Conservation (phyloP, 2,329 filamentous ascomycete species). For the Diaporthe ilicicola region DNA sequence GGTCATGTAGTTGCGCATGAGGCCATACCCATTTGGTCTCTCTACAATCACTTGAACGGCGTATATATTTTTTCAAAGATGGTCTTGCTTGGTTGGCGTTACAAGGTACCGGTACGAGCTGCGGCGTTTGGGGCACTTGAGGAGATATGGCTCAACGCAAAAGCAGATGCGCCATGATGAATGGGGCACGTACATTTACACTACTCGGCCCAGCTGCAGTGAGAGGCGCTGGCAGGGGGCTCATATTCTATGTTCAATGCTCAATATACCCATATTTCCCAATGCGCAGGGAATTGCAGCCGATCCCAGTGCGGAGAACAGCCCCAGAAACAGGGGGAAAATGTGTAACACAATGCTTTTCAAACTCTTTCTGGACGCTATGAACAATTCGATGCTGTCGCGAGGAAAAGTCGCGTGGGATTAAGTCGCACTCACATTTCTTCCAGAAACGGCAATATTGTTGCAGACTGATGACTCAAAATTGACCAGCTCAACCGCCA, state of each 20-base stretch:
- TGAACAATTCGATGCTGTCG: no score
- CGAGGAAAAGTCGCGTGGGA: no score
- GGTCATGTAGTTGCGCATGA: constrained; percentile 50
- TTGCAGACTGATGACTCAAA: no score
- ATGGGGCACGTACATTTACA: background rate
- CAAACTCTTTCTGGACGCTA: no score
- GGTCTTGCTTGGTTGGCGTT: constrained; percentile 10
- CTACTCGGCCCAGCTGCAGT: background rate
- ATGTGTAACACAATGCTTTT: no score
- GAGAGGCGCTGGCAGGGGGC: background rate
- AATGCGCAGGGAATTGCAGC: background rate
- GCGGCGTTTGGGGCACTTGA: constrained; percentile 15
- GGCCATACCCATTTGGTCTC: background rate
- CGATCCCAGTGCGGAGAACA: background rate
- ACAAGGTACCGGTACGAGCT: background rate
- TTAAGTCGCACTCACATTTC: background rate
- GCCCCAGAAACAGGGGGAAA: no score
- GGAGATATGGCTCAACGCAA: background rate
- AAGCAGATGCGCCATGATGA: background rate
- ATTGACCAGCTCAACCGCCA: background rate
- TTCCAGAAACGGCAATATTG: background rate
- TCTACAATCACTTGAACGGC: constrained; percentile 15
- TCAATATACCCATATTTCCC: constrained; percentile 1
- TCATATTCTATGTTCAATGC: constrained; percentile 9
- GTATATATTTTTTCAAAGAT: constrained; percentile 25